Percentiles rank a stretch among this genome's conserved stretches.
Conservation (phyloP, 352 stramenopile genomes). For the Pythium dissotocum region DNA sequence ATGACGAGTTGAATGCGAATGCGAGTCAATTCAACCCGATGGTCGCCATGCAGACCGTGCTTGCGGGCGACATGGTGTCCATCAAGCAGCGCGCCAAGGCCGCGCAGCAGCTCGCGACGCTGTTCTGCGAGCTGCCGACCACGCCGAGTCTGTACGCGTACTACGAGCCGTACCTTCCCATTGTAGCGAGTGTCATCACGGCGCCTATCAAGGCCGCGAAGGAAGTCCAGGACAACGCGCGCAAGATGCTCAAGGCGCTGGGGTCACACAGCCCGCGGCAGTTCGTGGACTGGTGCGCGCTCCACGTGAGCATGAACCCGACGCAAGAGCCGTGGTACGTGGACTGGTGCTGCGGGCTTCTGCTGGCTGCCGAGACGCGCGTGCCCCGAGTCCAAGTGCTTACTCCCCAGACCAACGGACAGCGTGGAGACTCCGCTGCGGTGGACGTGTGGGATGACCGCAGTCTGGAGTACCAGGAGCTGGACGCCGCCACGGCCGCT, state of each 20-base stretch:
- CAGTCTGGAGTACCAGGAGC: slow-evolving; percentile 26
- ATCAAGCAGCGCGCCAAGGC: slow-evolving; percentile 39
- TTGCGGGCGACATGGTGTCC: slow-evolving; percentile 31
- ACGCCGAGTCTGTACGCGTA: slow-evolving; percentile 29
- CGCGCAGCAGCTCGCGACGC: slow-evolving; percentile 31
- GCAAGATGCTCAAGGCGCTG: slow-evolving; percentile 32
- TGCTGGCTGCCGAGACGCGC: slow-evolving; percentile 27
- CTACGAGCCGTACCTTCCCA: slow-evolving; percentile 34
- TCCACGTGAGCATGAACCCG: slow-evolving; percentile 26
- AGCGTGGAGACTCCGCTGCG: neutral
- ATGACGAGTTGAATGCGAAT: neutral
- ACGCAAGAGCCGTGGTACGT: slow-evolving; percentile 27
- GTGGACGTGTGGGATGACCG: slow-evolving; percentile 19
- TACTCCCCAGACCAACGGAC: neutral
- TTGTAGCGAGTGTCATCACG: slow-evolving; percentile 23
- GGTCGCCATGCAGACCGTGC: slow-evolving; percentile 26
- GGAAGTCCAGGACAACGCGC: slow-evolving; percentile 30
- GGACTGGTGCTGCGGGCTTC: slow-evolving; percentile 29
- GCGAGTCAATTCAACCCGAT: slow-evolving; percentile 30
- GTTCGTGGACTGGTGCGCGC: slow-evolving; percentile 30
- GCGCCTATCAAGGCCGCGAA: slow-evolving; percentile 29
- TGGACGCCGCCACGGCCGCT: slow-evolving; percentile 22
- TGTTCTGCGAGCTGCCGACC: slow-evolving; percentile 29
- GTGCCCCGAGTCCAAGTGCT: slow-evolving; percentile 11
- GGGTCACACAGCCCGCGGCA: slow-evolving; percentile 28